Evolutionary conservation across 2,329 filamentous ascomycete genomes (phyloP), one percentile per base, ranked within the genome.

Genomic region (Ophiostoma quercus): DNA sequence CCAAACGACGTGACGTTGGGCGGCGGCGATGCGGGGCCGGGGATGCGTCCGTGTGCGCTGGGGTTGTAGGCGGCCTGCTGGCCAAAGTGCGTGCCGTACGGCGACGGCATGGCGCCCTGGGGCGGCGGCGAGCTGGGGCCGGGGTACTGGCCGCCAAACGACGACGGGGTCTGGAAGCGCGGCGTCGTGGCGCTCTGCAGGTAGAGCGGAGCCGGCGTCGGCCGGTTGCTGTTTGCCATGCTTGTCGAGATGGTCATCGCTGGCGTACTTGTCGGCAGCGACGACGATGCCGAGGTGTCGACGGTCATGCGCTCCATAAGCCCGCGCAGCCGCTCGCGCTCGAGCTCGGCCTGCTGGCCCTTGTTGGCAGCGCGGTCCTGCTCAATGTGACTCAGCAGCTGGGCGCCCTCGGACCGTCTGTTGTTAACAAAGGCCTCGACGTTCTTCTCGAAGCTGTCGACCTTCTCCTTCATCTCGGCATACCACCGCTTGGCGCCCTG

Each of bases 351-450:
- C 71, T 86, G 84, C 3, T 82, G 80, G 68, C 77, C 80, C 77
- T 86, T 85, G 76, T 78, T 89, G 67, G 84, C 87, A 4, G 87
- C 85, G 75, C 90, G 90, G 67, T 90, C 88, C 74, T 91, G 88
- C 78, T 97, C 93, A 73, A 99, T 99, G 74, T 93, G 90, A 74
- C 87, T 88, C 47, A 99, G 85, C 5, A 99, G 85, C 77, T 97
- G 92, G 0, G 92, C 92, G 3, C 95, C 95, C 81, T 99, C 95
- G 0, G 92, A 90, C 71, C 94, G 84, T 68, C 95, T 87, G 78
- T 99, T 99, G 81, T 93, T 96, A 74, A 99, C 94, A 79, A 99
- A 99, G 0, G 91, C 91, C 74, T 98, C 94, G 1, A 99, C 95
- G 75, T 99, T 99, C 84, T 97, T 95, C 75, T 93, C 88, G 57